Conservation (phyloP, 2,329 filamentous ascomycete genomes). For the Nemania abortiva region DNA sequence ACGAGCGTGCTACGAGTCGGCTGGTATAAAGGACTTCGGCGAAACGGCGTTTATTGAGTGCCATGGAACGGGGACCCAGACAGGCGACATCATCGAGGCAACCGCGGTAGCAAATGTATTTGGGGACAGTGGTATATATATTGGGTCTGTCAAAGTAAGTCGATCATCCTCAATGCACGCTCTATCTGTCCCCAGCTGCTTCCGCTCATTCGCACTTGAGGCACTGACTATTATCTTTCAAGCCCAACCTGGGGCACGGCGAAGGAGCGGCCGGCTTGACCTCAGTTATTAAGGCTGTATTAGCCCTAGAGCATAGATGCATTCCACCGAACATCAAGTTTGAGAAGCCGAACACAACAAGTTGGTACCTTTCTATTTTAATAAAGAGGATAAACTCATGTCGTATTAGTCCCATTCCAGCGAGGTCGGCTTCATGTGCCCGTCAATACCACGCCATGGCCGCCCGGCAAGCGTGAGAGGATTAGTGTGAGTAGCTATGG, state of each 20-base stretch:
- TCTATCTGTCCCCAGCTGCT: too few species aligned
- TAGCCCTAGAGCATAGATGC: conserved; percentile 46
- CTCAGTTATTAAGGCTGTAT: conserved; percentile 48
- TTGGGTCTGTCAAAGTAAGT: conserved; percentile 17
- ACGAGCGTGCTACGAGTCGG: neutral
- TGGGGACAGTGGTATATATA: conserved; percentile 32
- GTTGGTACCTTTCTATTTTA: conserved; percentile 33
- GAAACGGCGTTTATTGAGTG: conserved; percentile 46
- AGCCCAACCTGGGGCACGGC: conserved; percentile 47
- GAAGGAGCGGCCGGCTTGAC: conserved; percentile 48
- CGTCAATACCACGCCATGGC: too few species aligned
- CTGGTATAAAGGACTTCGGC: conserved; percentile 42
- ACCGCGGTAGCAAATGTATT: conserved; percentile 40
- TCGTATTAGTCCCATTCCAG: conserved; percentile 35
- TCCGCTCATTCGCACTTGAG: too few species aligned
- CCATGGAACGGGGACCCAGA: conserved; percentile 47
- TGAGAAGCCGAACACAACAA: conserved; percentile 39
- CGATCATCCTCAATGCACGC: too few species aligned
- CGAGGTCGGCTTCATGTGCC: neutral
- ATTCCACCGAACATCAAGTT: conserved; percentile 49
- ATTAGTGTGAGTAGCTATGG: too few species aligned
- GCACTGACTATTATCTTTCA: conserved; percentile 33
- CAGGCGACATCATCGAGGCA: conserved; percentile 48
- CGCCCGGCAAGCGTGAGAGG: too few species aligned
- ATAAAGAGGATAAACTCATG: conserved; percentile 32